These are phyloP conservation scores for Priceomyces medius DNA, from an alignment of 805 yeast genomes.

Conservation along the genomic window DNA sequence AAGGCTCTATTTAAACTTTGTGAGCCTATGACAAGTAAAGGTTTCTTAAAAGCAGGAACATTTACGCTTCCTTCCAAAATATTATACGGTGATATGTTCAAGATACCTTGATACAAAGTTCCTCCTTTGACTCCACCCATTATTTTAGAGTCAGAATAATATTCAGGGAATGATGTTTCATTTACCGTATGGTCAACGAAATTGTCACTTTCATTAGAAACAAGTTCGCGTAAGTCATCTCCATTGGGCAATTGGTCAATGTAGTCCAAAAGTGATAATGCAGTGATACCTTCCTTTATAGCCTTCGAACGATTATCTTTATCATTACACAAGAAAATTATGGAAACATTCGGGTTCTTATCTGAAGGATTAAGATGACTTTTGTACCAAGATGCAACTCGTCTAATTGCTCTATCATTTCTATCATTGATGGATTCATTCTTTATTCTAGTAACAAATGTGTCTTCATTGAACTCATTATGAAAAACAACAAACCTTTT, in stretches of 20 bases:
- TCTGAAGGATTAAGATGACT: constrained; percentile 51
- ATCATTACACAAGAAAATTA: constrained; percentile 76
- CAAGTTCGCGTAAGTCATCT: constrained; percentile 71
- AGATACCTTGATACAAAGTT: constrained; percentile 79
- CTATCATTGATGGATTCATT: constrained; percentile 83
- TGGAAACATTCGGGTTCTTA: constrained; percentile 37
- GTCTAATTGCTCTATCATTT: constrained; percentile 87
- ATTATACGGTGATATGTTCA: constrained; percentile 81
- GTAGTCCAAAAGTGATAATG: constrained; percentile 65
- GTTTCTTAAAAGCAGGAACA: constrained; percentile 71
- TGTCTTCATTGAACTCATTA: constrained; percentile 79
- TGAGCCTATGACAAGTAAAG: constrained; percentile 77
- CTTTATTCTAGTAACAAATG: constrained; percentile 60
- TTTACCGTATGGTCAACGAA: constrained; percentile 31
- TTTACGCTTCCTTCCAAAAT: constrained; percentile 82
- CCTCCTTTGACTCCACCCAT: constrained; percentile 92
- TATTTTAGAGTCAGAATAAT: constrained; percentile 74
- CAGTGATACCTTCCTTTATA: constrained; percentile 47
- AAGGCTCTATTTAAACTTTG: constrained; percentile 86
- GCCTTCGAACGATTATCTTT: constrained; percentile 62
- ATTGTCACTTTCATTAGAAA: constrained; percentile 56
- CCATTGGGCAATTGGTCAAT: constrained; percentile 67
- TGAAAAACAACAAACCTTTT: constrained; percentile 90
- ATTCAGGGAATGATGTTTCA: constrained; percentile 70
- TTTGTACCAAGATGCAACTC: constrained; percentile 68